A percentile compares a stretch with the other conserved stretches of the same genome.
These are phyloP conservation scores for Suaeda aralocaspica DNA, from an alignment of 148 eudicot genomes.

Conservation along the genomic window DNA sequence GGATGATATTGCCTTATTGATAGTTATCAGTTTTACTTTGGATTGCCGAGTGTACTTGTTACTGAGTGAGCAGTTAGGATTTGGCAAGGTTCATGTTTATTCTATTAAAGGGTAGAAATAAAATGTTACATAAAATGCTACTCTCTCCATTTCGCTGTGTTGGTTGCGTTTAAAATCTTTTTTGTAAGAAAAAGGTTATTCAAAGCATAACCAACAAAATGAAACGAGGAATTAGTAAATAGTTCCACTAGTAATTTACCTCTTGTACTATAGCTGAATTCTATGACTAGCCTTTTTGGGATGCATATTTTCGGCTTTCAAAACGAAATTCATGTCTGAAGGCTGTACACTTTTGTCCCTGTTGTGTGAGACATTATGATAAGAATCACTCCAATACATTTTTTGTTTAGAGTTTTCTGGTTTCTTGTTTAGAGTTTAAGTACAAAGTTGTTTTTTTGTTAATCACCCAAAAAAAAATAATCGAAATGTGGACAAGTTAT, in stretches of 20 bases:
- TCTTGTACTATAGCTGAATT: not conserved
- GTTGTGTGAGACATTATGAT: not conserved
- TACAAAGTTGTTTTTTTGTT: not conserved
- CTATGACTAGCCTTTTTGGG: not conserved
- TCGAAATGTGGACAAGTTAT: not conserved
- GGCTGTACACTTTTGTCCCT: not conserved
- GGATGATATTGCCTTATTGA: not conserved
- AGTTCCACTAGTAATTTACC: too few relatives aligned
- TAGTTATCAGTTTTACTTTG: not conserved
- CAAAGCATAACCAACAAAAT: too few relatives aligned
- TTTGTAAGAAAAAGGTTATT: too few relatives aligned
- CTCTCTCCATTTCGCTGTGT: too few relatives aligned
- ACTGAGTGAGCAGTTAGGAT: not conserved
- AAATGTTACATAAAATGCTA: too few relatives aligned
- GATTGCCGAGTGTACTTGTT: not conserved
- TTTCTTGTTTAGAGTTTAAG: too few relatives aligned
- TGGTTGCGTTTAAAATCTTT: too few relatives aligned
- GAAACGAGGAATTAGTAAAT: too few relatives aligned
- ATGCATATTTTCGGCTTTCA: not conserved
- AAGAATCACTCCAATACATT: not conserved
- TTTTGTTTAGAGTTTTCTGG: not conserved
- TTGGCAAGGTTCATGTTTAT: not conserved
- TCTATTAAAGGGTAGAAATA: too few relatives aligned
- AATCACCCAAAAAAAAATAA: not conserved
- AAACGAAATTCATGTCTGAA: not conserved